Percentiles rank a stretch among this genome's conserved stretches.
These are phyloP conservation scores for Populus hybrid DNA, from an alignment of 441 rosid species.

Conservation along the genomic window DNA sequence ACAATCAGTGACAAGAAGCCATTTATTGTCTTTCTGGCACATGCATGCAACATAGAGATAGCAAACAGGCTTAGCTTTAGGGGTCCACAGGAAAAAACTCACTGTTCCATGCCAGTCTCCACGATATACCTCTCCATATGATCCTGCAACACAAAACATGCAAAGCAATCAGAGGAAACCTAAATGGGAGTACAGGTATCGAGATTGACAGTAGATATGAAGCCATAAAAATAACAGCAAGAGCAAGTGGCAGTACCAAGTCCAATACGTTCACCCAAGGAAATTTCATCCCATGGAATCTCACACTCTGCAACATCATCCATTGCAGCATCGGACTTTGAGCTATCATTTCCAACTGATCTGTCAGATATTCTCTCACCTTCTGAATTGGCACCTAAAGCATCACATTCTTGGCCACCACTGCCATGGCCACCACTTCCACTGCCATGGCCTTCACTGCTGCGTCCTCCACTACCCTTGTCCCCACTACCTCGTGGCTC, in stretches of 20 bases:
- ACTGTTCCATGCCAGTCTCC: slow-evolving; percentile 99
- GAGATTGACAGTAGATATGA: slow-evolving; percentile 9
- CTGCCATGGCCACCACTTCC: slow-evolving; percentile 34
- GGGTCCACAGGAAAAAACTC: slow-evolving; percentile 36
- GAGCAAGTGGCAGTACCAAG: slow-evolving; percentile 62
- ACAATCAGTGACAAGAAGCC: slow-evolving; percentile 11
- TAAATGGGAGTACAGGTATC: slow-evolving; percentile 7
- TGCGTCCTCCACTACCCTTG: neutral
- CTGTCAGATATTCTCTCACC: slow-evolving; percentile 64
- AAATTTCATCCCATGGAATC: slow-evolving; percentile 87
- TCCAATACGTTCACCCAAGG: slow-evolving; percentile 95
- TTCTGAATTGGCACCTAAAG: slow-evolving; percentile 42
- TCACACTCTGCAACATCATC: slow-evolving; percentile 92
- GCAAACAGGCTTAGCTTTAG: neutral
- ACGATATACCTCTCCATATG: slow-evolving; percentile 95
- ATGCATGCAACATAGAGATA: slow-evolving; percentile 4
- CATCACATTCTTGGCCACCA: slow-evolving; percentile 43
- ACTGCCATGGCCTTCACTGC: slow-evolving; percentile 33
- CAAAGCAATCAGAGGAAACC: slow-evolving; percentile 9
- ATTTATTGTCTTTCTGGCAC: slow-evolving; percentile 7
- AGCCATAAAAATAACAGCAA: slow-evolving; percentile 22
- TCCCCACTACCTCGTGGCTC: slow-evolving; percentile 50
- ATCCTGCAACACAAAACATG: slow-evolving; percentile 56
- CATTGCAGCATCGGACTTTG: slow-evolving; percentile 57
- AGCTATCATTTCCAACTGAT: slow-evolving; percentile 59